Evolutionary conservation across 768 basidiomycete species (phyloP), one percentile per base, ranked within the genome.

Genomic region (Kwoniella dendrophila): DNA sequence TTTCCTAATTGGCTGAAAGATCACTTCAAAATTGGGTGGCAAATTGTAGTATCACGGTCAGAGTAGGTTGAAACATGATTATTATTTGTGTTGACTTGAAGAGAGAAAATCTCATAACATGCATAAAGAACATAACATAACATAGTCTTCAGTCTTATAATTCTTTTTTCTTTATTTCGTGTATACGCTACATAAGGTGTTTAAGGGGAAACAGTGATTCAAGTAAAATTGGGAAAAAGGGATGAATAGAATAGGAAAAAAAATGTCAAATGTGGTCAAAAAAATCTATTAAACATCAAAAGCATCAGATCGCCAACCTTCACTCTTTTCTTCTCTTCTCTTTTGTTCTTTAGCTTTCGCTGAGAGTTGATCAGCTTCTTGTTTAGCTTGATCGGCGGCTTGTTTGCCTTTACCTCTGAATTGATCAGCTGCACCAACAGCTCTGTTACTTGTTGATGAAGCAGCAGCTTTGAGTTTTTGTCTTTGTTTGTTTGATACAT

Each of bases 281-380:
- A 32, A 50, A 16, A 41, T 4, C 30, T 26, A 16, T 59, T 64
- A 78, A 16, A 75, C 71, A 51, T 72, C 72, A 61, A 77, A 78
- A 6, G 74, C 74, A 24, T 78, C 77, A 24, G 56, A 64, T 58
- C 77, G 72, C 77, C 77, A 78, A 22, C 77, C 77, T 47, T 78
- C 77, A 24, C 57, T 62, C 59, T 63, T 66, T 27, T 56, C 61
- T 64, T 77, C 77, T 22, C 77, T 49, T 53, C 69, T 66, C 67
- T 73, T 50, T 49, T 66, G 59, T 67, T 78, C 75, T 51, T 70
- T 63, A n/a, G 67, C 67, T 26, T 60, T 67, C 10, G 68, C 67
- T 18, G 58, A 62, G 33, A 79, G 65, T 38, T 74, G 66, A 36
- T 69, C 63, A 18, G 54, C 64, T 70, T 79, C 79, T 62, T 68